Conservation (phyloP, 1,139 yeast species). For the Taphrina deformans region DNA sequence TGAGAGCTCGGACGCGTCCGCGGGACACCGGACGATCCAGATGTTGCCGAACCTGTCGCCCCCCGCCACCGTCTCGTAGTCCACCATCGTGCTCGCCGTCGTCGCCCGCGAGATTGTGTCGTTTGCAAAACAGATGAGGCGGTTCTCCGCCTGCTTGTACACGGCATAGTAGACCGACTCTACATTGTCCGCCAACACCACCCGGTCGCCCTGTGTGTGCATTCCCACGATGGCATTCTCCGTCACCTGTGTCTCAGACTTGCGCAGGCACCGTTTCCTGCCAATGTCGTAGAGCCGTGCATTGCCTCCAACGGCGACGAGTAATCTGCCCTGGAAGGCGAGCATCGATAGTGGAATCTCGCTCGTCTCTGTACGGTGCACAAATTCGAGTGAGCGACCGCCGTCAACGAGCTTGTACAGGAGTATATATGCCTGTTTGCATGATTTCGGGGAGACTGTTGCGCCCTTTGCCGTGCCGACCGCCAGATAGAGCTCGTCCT, state of each 20-base stretch:
- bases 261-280: conserved; percentile 70
- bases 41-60: conserved; percentile 92
- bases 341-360: conserved; percentile 54
- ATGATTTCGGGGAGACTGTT: conserved; percentile 47
- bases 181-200: conserved; percentile 67
- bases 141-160: conserved; percentile 55
- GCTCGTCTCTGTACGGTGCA: conserved; percentile 65
- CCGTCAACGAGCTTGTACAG: conserved; percentile 51
- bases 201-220: conserved; percentile 57
- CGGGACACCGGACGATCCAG: conserved; percentile 63
- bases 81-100: conserved; percentile 61
- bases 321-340: conserved; percentile 60
- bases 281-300: conserved; percentile 75
- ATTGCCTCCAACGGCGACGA: conserved; percentile 59
- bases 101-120: conserved; percentile 70
- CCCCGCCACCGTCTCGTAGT: conserved; percentile 71
- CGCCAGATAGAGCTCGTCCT: conserved; percentile 48
- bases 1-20: conserved; percentile 50
- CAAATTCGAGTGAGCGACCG: conserved; percentile 50
- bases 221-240: conserved; percentile 55
- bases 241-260: conserved; percentile 49
- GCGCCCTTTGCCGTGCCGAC: conserved; percentile 54
- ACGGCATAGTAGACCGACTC: conserved; percentile 63
- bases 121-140: conserved; percentile 64
- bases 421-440: conserved; percentile 48